Base-by-base conservation (phyloP, 2,329 filamentous ascomycete species). In the Peltaster fructicola region DNA sequence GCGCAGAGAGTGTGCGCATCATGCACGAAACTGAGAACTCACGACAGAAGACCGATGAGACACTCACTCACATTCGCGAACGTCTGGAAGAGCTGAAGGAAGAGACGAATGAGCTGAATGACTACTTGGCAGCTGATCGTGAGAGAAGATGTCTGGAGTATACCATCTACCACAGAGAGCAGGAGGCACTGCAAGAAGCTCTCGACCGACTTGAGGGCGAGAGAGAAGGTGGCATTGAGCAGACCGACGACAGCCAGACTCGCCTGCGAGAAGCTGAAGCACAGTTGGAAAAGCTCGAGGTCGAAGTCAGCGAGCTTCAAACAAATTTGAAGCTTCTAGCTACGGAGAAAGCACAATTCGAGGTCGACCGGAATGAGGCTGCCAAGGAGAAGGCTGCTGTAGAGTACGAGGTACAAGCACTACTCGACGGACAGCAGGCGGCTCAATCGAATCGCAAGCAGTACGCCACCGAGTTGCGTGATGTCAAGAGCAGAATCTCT, bases 1-100 rank as follows among this genome's bases (percentile, higher is more conserved):
- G 90, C 33, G 67, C 80, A 14, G 85, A 98, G 51, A 92, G 81
- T 22, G 58, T 91, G 38, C 93, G 92, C 56, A 92, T 98, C 41
- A 92, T 98, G 80, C 70, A 73, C 33, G 88, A 98, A 38, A 95
- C 88, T 9, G 82, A 85, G 51, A 90, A 82, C 54, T 95, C 93
- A 58, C 73, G 82, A 33, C 64, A 73, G 22, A 93, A 93, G 54
- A 95, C 95, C 32, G 88, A 98, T 46, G 82, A 91, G 45, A 62
- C 90, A 8, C 65, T 98, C 8, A 72, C 76, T 26, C 90, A 88
- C 44, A 93, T 98, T 52, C 82, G 88, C 42, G 80, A 90, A 43
- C 73, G 88, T 26, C 61, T 98, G 26, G 64, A 61, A 18, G 88
- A 98, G 51, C 62, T 98, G 0, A 88, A 98, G 50, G 84, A 92